Conservation (phyloP, 2,329 filamentous ascomycete genomes). For the Lachnellula cervina region DNA sequence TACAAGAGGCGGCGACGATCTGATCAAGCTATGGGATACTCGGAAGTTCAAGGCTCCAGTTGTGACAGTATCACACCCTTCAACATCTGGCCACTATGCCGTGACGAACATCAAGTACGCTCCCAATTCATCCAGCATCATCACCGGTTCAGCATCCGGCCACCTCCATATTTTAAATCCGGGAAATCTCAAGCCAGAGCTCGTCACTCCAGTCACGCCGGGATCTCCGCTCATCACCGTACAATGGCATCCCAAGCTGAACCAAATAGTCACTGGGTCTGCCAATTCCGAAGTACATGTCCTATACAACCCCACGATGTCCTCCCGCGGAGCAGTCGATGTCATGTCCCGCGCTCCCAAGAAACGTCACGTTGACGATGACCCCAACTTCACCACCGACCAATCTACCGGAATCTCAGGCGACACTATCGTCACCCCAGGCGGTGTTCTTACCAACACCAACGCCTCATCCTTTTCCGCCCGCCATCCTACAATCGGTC, state of each 20-base stretch:
- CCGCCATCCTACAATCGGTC: conserved; percentile 64
- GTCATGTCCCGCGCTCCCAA: conserved; percentile 94
- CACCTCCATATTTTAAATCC: conserved; percentile 91
- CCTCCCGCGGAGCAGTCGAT: conserved; percentile 73
- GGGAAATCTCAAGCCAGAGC: conserved; percentile 78
- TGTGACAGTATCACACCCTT: conserved; percentile 70
- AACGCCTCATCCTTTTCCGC: conserved; percentile 45
- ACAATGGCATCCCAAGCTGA: conserved; percentile 89
- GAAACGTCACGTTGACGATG: conserved; percentile 91
- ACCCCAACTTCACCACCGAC: conserved; percentile 81
- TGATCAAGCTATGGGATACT: conserved; percentile 95
- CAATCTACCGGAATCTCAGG: conserved; percentile 75
- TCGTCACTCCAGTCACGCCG: conserved; percentile 83
- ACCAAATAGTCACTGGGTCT: conserved; percentile 92
- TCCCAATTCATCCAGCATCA: conserved; percentile 74
- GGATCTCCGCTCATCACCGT: conserved; percentile 78
- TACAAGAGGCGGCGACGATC: conserved; percentile 83
- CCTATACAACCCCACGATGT: conserved; percentile 84
- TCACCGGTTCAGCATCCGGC: conserved; percentile 82
- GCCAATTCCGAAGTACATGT: conserved; percentile 86
- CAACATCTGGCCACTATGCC: conserved; percentile 77
- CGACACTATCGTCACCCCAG: conserved; percentile 72
- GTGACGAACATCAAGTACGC: conserved; percentile 88
- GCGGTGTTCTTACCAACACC: conserved; percentile 52
- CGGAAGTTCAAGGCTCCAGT: conserved; percentile 91